These are phyloP conservation scores for Wolfiporia cocos DNA, from an alignment of 1,284 basidiomycete genomes.

Conservation along the genomic window DNA sequence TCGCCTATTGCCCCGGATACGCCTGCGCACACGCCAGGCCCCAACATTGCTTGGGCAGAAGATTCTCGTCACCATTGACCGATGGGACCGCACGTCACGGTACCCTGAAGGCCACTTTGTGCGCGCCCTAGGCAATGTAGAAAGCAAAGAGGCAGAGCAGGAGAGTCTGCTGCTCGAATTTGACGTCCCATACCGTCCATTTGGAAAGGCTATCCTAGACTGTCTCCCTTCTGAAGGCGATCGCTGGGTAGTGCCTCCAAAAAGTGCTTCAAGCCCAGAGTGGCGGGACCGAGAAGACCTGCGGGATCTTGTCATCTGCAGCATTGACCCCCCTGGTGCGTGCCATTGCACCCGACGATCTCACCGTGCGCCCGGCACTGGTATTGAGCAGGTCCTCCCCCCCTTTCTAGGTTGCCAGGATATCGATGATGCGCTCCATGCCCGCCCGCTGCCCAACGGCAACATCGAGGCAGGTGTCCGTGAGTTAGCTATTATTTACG, in stretches of 20 bases:
- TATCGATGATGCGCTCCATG: slow-evolving; percentile 99
- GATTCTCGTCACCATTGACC: slow-evolving; percentile 92
- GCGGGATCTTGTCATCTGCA: slow-evolving; percentile 85
- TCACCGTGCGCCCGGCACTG: background rate
- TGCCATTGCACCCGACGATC: slow-evolving; percentile 4
- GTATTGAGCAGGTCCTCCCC: no score
- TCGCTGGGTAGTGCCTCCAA: slow-evolving; percentile 88
- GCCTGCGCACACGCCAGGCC: slow-evolving; percentile 92
- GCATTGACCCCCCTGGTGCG: slow-evolving; percentile 92
- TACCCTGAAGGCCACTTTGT: slow-evolving; percentile 99
- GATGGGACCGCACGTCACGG: slow-evolving; percentile 82
- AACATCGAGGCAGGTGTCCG: slow-evolving; percentile 98
- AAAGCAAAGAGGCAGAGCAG: slow-evolving; percentile 95
- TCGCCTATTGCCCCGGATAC: slow-evolving; percentile 88
- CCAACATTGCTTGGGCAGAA: slow-evolving; percentile 88
- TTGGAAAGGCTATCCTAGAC: slow-evolving; percentile 90
- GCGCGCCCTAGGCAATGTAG: slow-evolving; percentile 84
- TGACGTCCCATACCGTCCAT: slow-evolving; percentile 95
- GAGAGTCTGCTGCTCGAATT: slow-evolving; percentile 94
- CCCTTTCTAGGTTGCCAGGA: slow-evolving; percentile 79
- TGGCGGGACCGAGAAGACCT: slow-evolving; percentile 92
- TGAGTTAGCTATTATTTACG: slow-evolving; percentile 42
- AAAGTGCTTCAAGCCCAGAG: slow-evolving; percentile 43
- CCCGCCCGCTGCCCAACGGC: slow-evolving; percentile 82
- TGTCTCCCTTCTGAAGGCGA: slow-evolving; percentile 92